Percentiles rank a stretch among this genome's conserved stretches.
Evolutionary conservation across 2,329 filamentous ascomycete genomes (phyloP).

Genomic region (Shiraia sp.): DNA sequence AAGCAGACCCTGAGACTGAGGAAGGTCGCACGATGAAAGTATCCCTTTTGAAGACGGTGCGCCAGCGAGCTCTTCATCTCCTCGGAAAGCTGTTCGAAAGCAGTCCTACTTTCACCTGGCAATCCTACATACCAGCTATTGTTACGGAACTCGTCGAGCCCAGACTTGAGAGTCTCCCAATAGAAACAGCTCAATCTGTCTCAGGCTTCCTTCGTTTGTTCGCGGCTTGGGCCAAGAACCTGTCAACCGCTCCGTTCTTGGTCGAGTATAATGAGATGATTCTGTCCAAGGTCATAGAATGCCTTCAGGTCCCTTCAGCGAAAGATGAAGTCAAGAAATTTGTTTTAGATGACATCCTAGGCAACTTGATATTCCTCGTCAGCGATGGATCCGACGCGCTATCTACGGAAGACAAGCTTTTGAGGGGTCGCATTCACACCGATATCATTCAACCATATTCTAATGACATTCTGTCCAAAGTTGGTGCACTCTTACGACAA

Average conservation of each 20-base stretch:
- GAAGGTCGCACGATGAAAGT: slow-evolving; percentile 34
- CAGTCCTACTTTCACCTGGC: slow-evolving; percentile 72
- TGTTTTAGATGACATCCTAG: slow-evolving; percentile 74
- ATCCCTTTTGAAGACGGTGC: slow-evolving; percentile 68
- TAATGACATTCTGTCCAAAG: slow-evolving; percentile 62
- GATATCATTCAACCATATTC: slow-evolving; percentile 67
- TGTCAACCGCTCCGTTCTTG: slow-evolving; percentile 70
- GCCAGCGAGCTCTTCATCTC: slow-evolving; percentile 79
- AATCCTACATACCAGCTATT: slow-evolving; percentile 69
- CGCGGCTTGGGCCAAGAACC: slow-evolving; percentile 74
- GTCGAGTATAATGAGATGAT: slow-evolving; percentile 62
- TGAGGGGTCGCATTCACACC: slow-evolving; percentile 46
- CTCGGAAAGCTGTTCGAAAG: slow-evolving; percentile 77
- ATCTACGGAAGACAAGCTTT: slow-evolving; percentile 58
- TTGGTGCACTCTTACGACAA: slow-evolving; percentile 59
- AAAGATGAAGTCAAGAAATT: slow-evolving; percentile 88
- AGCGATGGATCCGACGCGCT: slow-evolving; percentile 7
- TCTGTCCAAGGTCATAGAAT: slow-evolving; percentile 72
- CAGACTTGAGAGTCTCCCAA: slow-evolving; percentile 74
- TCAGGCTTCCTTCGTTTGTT: slow-evolving; percentile 83
- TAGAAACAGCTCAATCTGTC: slow-evolving; percentile 86
- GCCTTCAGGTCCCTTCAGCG: slow-evolving; percentile 70
- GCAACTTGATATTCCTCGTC: slow-evolving; percentile 36
- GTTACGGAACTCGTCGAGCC: slow-evolving; percentile 76
- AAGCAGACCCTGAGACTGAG: slow-evolving; percentile 28